Evolutionary conservation across 495 filamentous ascomycete species (phyloP), one percentile per base, ranked within the genome.

Genomic region (Cercophora samala): DNA sequence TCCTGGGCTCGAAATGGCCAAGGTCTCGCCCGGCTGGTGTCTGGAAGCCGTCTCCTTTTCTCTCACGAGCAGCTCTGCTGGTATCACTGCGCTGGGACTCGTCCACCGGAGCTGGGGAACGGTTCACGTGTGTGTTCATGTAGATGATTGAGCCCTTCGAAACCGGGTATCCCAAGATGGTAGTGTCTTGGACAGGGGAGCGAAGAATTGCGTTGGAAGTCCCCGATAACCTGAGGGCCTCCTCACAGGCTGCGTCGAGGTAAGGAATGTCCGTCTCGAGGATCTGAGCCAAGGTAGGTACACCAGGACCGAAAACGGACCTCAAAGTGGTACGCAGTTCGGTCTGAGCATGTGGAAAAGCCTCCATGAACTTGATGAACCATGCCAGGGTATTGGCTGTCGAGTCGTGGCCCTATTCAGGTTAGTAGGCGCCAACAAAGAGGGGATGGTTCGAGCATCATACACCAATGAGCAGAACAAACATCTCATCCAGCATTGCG

Each of bases 231-330:
- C 80, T 75, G n/a, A 76, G 26, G 15, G 65, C 69, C 61, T 82
- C 80, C 60, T 79, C 77, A 51, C 71, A 64, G 0, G 68, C 64
- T 1, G 67, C 80, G 64, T 80, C 75, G 5, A 82, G 76, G 66
- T 78, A 81, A 1, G 77, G 80, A 22, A 82, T 64, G 22, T 70
- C 54, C 5, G 73, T 70, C 15, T 62, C 64, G 18, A 74, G 60
- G n/a, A 81, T 73, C n/a, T 77, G 71, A 17, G 55, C 9, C 13
- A 70, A 70, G 0, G 69, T 64, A 0, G 77, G 76, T 3, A 68
- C 52, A 22, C 22, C 21, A 4, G 68, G 52, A 18, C 24, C 65
- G 29, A 76, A 75, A 19, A 70, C 67, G 9, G 64, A 58, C 6
- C n/a, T 26, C 3, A 81, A 58, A 4, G 63, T 63, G 1, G 66